Evolutionary conservation across 2,329 filamentous ascomycete species (phyloP).

Genomic region (Periglandula ipomoeae): DNA sequence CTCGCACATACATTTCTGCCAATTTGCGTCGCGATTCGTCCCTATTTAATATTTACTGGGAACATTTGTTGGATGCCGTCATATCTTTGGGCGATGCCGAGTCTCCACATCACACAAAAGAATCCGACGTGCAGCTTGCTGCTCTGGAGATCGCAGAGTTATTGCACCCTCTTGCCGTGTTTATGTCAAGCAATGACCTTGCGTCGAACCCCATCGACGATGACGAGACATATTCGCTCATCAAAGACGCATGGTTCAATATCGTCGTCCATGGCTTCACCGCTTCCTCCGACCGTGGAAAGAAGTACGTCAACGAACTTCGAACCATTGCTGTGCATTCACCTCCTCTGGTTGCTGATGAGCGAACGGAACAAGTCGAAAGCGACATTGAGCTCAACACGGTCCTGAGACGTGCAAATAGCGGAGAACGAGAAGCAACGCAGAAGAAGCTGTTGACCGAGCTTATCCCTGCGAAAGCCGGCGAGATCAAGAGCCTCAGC

Average conservation of each 20-base stretch:
- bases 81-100: slow-evolving; percentile 85
- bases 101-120: slow-evolving; percentile 61
- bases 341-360: slow-evolving; percentile 76
- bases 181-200: slow-evolving; percentile 62
- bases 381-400: slow-evolving; percentile 97
- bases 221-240: slow-evolving; percentile 62
- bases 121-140: slow-evolving; percentile 72
- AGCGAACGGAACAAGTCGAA: slow-evolving; percentile 81
- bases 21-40: slow-evolving; percentile 60
- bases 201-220: slow-evolving; percentile 39
- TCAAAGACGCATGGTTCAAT: slow-evolving; percentile 97
- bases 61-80: slow-evolving; percentile 75
- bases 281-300: slow-evolving; percentile 61
- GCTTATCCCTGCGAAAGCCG: slow-evolving; percentile 65
- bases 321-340: slow-evolving; percentile 80
- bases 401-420: slow-evolving; percentile 78
- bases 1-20: slow-evolving; percentile 68
- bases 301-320: slow-evolving; percentile 66
- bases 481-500: slow-evolving; percentile 71
- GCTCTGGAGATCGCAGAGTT: slow-evolving; percentile 82
- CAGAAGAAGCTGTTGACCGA: slow-evolving; percentile 72
- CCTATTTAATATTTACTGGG: slow-evolving; percentile 74
- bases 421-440: slow-evolving; percentile 63
- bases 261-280: slow-evolving; percentile 90
- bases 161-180: slow-evolving; percentile 74